Evolutionary conservation across 1,284 basidiomycete species (phyloP), one percentile per base, ranked within the genome.

Genomic region (Fomitopsis schrenkii): DNA sequence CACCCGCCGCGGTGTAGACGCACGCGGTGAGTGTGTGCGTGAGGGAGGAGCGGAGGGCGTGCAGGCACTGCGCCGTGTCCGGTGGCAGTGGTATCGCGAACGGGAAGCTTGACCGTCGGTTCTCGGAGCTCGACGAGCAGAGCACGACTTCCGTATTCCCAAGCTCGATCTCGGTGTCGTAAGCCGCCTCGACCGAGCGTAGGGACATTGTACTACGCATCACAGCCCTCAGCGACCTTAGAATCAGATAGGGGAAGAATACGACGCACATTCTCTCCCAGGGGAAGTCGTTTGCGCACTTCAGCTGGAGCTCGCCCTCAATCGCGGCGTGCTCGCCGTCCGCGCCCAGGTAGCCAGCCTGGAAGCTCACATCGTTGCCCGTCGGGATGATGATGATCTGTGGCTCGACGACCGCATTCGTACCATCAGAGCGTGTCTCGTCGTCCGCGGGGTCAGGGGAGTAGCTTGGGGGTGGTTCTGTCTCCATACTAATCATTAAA

Each of bases 241-340:
- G 38, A 52, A 40, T 7, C 50, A 35, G 41, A 12, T 14, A 36
- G 19, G 58, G 59, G 50, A 35, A 53, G 45, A 28, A 45, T 35
- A 59, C 42, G 33, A 79, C 87, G 77, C 74, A 91, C 91, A 92
- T 77, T 78, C 83, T 84, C 63, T 79, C 75, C 87, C 90, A 93
- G 58, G 73, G 75, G 63, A 76, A 77, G 44, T 78, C 74, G 55
- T 81, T 79, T 42, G 80, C 79, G 59, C 84, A 88, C 72, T 93
- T 93, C 64, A 93, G 79, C 70, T 91, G 91, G 38, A 93, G 76
- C 72, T 93, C 91, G 58, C 91, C 91, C 72, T 93, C 91, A 60
- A 93, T 83, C 15, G 91, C 87, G 26, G 91, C 89, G 57, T 79
- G 81, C 73, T 93, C 91, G 50, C 81, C 88, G 60, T 91, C 89